A percentile compares a stretch with the other conserved stretches of the same genome.
Conservation (phyloP, 1,284 basidiomycete genomes). For the Papiliotrema nemorosa region DNA sequence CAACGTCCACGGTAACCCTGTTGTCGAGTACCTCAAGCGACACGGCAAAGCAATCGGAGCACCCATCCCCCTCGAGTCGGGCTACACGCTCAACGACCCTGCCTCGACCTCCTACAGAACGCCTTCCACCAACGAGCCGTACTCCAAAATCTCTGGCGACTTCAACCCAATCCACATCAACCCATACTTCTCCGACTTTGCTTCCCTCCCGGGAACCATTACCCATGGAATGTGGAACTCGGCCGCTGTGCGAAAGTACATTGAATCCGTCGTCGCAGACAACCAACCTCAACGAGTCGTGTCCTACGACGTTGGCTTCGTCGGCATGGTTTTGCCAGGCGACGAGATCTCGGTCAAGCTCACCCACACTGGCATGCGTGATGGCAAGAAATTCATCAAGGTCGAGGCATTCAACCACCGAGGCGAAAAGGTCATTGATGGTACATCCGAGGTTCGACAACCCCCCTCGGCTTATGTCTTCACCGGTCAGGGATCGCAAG, state of each 20-base stretch:
- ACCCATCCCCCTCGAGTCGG: conserved; percentile 72
- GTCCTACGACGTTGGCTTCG: conserved; percentile 86
- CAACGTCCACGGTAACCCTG: conserved; percentile 86
- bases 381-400: conserved; percentile 88
- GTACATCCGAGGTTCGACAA: conserved; percentile 88
- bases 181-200: conserved; percentile 95
- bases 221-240: conserved; percentile 97
- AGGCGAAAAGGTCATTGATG: conserved; percentile 87
- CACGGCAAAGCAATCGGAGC: conserved; percentile 76
- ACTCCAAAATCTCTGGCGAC: conserved; percentile 93
- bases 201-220: conserved; percentile 90
- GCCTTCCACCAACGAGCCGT: conserved; percentile 86
- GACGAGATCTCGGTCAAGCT: conserved; percentile 85
- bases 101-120: conserved; percentile 64
- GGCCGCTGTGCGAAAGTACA: conserved; percentile 86
- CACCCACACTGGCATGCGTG: conserved; percentile 83
- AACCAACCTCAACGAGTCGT: conserved; percentile 87
- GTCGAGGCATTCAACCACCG: conserved; percentile 81
- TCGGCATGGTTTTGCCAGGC: conserved; percentile 95
- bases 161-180: conserved; percentile 94
- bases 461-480: conserved; percentile 93
- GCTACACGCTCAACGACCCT: conserved; percentile 68
- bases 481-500: conserved; percentile 97
- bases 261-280: conserved; percentile 91
- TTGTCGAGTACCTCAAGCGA: conserved; percentile 87